Evolutionary conservation across 225 moss, liverwort and hornwort genomes (phyloP).

Genomic region (Physcomitrium patens): DNA sequence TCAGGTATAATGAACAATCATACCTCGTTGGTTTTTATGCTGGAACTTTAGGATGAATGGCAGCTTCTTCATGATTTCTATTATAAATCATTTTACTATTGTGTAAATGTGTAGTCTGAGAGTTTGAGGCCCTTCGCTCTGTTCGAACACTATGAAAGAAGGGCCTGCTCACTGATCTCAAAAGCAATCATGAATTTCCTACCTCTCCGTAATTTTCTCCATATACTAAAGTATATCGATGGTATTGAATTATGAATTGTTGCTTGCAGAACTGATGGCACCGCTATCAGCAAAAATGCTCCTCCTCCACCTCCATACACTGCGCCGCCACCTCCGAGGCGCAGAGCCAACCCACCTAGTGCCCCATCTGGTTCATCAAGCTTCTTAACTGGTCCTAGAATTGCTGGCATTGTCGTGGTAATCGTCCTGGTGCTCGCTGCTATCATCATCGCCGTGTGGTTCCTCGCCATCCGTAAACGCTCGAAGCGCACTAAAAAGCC

Average conservation of each 20-base stretch:
- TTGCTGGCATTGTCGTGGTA: conserved; percentile 43
- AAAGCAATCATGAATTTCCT: too few species aligned
- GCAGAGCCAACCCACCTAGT: neutral
- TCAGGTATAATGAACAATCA: conserved; percentile 34
- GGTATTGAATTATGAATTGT: neutral
- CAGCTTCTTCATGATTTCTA: neutral
- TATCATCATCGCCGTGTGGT: conserved; percentile 33
- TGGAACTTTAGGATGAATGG: neutral
- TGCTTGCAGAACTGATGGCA: conserved; percentile 46
- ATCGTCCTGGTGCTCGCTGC: conserved; percentile 30
- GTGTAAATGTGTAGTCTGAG: too few species aligned
- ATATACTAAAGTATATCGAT: too few species aligned
- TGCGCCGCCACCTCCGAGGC: conserved; percentile 37
- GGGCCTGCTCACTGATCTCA: too few species aligned
- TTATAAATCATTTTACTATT: neutral
- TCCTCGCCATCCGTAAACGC: conserved; percentile 38
- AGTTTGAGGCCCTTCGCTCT: too few species aligned
- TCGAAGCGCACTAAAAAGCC: conserved; percentile 16
- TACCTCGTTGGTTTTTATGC: neutral
- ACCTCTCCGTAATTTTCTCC: too few species aligned
- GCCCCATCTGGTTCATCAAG: conserved; percentile 13
- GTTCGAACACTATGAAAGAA: too few species aligned
- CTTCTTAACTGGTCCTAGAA: conserved; percentile 5
- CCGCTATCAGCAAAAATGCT: conserved; percentile 48
- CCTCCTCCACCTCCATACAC: conserved; percentile 58